Percentiles rank a stretch among this genome's conserved stretches.
These are phyloP conservation scores for Royoungia palumana DNA, from an alignment of 768 basidiomycete species.

Conservation along the genomic window DNA sequence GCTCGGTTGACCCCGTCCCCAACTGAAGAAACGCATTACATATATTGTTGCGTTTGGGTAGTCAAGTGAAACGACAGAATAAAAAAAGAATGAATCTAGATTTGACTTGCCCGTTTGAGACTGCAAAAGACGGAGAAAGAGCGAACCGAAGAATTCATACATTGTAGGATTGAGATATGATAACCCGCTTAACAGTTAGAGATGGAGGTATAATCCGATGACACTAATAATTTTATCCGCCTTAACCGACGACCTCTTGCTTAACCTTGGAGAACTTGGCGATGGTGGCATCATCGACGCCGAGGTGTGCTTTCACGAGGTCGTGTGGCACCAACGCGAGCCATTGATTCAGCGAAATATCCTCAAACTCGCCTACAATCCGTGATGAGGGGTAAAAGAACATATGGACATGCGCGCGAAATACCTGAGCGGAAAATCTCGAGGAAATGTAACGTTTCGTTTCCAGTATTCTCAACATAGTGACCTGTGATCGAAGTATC, in stretches of 20 bases:
- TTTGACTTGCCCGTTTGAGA: too few species aligned
- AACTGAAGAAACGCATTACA: not conserved
- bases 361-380: conserved; percentile 44
- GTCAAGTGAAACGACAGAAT: too few species aligned
- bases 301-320: conserved; percentile 61
- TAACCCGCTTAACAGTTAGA: not conserved
- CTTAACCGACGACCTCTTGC: conserved; percentile 42
- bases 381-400: not conserved
- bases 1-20: not conserved
- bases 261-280: conserved; percentile 50
- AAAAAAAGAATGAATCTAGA: too few species aligned
- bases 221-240: not conserved
- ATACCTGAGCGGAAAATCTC: conserved; percentile 60
- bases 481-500: conserved; percentile 42
- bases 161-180: not conserved
- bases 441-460: conserved; percentile 53
- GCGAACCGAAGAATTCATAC: not conserved
- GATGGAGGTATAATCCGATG: not conserved
- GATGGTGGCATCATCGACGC: conserved; percentile 49
- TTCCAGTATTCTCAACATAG: conserved; percentile 66
- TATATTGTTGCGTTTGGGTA: too few species aligned
- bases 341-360: conserved; percentile 59
- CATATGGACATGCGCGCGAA: not conserved
- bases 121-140: not conserved
- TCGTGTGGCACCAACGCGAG: conserved; percentile 56